Evolutionary conservation across 352 stramenopile species (phyloP).

Genomic region (Phytophthora pisi): DNA sequence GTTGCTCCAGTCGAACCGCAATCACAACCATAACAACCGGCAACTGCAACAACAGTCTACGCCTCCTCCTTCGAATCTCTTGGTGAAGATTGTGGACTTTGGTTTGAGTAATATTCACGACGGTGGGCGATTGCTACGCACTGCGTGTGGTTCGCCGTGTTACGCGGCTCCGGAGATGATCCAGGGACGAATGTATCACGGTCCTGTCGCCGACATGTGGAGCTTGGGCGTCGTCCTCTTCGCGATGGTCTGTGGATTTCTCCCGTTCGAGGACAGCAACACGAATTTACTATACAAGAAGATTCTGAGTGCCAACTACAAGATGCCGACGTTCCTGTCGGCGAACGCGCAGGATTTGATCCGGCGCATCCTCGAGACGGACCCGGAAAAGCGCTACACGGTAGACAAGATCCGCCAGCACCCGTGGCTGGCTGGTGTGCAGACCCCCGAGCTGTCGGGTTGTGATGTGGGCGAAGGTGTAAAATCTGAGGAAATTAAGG

Average conservation of each 20-base stretch:
- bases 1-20: constrained; percentile 71
- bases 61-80: constrained; percentile 11
- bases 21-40: constrained; percentile 11
- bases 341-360: constrained; percentile 83
- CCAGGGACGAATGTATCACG: constrained; percentile 80
- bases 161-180: constrained; percentile 96
- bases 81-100: constrained; percentile 93
- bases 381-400: constrained; percentile 79
- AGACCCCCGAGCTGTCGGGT: constrained; percentile 17
- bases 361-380: constrained; percentile 79
- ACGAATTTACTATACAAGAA: constrained; percentile 94
- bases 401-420: constrained; percentile 84
- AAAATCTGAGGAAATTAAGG: constrained; percentile 24
- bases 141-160: constrained; percentile 91
- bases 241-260: constrained; percentile 89
- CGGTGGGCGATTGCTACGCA: constrained; percentile 72
- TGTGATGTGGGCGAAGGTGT: constrained; percentile 1
- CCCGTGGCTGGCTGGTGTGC: constrained; percentile 69
- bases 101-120: constrained; percentile 93
- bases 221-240: constrained; percentile 94
- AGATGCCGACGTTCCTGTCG: constrained; percentile 78
- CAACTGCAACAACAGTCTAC: constrained; percentile 26
- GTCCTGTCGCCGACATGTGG: constrained; percentile 90
- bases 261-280: constrained; percentile 94
- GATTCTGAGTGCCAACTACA: constrained; percentile 89